Conservation (phyloP, 2,329 filamentous ascomycete genomes). For the Fusarium nygamai region DNA sequence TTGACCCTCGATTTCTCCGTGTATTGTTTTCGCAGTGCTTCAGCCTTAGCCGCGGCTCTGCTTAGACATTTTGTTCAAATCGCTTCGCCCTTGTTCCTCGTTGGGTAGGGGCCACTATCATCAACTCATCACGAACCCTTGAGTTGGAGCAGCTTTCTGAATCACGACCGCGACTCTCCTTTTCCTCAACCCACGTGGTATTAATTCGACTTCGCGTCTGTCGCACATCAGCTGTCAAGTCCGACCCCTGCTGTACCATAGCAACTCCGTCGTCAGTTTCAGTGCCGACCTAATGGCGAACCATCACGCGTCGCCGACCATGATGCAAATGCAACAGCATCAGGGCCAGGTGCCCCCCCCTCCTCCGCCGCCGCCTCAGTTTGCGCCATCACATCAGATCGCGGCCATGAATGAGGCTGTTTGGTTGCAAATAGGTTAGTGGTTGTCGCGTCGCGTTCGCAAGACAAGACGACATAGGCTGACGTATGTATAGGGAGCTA, state of each 20-base stretch:
- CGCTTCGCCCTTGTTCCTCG: slow-evolving; percentile 19
- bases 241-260: slow-evolving; percentile 25
- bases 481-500: slow-evolving; percentile 72
- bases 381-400: slow-evolving; percentile 76
- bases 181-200: background rate
- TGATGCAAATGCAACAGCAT: slow-evolving; percentile 73
- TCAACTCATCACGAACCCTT: slow-evolving; percentile 28
- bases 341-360: slow-evolving; percentile 69
- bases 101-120: slow-evolving; percentile 4
- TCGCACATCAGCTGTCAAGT: slow-evolving; percentile 21
- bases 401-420: slow-evolving; percentile 83
- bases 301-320: slow-evolving; percentile 83
- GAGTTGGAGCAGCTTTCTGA: slow-evolving; percentile 17
- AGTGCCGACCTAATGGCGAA: slow-evolving; percentile 69
- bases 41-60: slow-evolving; percentile 20
- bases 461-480: slow-evolving; percentile 32
- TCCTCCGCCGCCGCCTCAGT: slow-evolving; percentile 58
- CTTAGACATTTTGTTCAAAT: slow-evolving; percentile 12
- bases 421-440: slow-evolving; percentile 92
- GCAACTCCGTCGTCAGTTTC: slow-evolving; percentile 20
- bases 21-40: slow-evolving; percentile 1
- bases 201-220: slow-evolving; percentile 22
- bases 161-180: slow-evolving; percentile 19
- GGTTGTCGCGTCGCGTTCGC: slow-evolving; percentile 44
- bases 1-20: slow-evolving; percentile 21